Percentiles rank a stretch among this genome's conserved stretches.
Conservation (phyloP, 176 grass and related monocot species). For the Aegilops sharonensis region DNA sequence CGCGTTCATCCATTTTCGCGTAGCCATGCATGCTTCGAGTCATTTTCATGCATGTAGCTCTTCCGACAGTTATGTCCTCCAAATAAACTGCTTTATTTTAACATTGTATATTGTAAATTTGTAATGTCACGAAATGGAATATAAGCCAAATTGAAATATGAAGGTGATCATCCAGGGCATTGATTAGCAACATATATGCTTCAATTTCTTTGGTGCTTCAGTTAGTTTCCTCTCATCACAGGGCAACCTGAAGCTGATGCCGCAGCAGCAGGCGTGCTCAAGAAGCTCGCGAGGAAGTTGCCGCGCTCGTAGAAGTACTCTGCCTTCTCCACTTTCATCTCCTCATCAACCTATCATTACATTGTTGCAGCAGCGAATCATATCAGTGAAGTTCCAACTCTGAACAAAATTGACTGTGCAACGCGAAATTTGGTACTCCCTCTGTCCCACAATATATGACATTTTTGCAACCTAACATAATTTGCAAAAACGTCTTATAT, state of each 20-base stretch:
- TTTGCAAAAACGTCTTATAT: too few species aligned
- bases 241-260: conserved; percentile 37
- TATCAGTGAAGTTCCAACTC: background rate
- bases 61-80: background rate
- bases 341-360: conserved; percentile 42
- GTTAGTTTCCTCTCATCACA: conserved; percentile 13
- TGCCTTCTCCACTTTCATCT: conserved; percentile 46
- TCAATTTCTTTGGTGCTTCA: background rate
- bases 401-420: background rate
- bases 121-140: background rate
- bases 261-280: conserved; percentile 3
- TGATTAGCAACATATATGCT: background rate
- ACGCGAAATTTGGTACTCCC: too few species aligned
- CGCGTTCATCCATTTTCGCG: too few species aligned
- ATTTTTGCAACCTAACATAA: too few species aligned
- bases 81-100: background rate
- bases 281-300: conserved; percentile 56
- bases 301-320: conserved; percentile 77
- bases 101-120: too few species aligned
- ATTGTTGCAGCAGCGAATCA: background rate
- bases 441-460: too few species aligned
- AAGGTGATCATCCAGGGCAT: background rate
- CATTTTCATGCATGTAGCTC: background rate
- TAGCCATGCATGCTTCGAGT: too few species aligned
- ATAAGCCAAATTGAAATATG: too few species aligned